Percentiles rank a stretch among this genome's conserved stretches.
Conservation (phyloP, 2,329 filamentous ascomycete genomes). For the Beauveria rudraprayagi region DNA sequence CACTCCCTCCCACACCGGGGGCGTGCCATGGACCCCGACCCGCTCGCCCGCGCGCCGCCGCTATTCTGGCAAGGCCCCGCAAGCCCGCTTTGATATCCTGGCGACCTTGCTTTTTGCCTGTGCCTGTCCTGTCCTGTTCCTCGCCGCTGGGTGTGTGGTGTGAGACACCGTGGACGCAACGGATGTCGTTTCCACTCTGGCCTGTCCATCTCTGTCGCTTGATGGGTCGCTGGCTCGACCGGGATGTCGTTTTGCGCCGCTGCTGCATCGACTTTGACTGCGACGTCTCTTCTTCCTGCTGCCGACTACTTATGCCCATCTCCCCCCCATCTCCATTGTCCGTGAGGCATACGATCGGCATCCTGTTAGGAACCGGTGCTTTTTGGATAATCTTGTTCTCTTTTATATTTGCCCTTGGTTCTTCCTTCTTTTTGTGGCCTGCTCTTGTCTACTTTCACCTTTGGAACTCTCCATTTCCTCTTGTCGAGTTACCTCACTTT, state of each 20-base stretch:
- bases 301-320: conserved; percentile 39
- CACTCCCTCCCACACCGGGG: not conserved
- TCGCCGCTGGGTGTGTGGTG: conserved; percentile 1
- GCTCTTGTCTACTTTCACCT: conserved; percentile 17
- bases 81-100: conserved; percentile 9
- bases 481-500: conserved; percentile 37
- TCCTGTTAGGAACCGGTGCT: conserved; percentile 34
- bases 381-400: conserved; percentile 34
- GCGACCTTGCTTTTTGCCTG: not conserved
- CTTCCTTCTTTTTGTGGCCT: conserved; percentile 43
- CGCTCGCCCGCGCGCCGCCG: conserved; percentile 9
- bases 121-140: not conserved
- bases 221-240: conserved; percentile 4
- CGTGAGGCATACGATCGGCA: conserved; percentile 41
- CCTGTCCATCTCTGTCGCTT: conserved; percentile 11
- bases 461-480: conserved; percentile 22
- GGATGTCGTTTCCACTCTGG: conserved; percentile 9
- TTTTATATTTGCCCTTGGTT: conserved; percentile 40
- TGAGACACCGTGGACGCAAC: conserved; percentile 9
- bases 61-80: conserved; percentile 6
- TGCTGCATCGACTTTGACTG: conserved; percentile 1
- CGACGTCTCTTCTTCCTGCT: not conserved
- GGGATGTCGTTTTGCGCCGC: conserved; percentile 3
- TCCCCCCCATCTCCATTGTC: conserved; percentile 32
- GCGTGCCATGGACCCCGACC: conserved; percentile 11